Conservation (phyloP, 2,329 filamentous ascomycete genomes). For the Delphinella strobiligena region DNA sequence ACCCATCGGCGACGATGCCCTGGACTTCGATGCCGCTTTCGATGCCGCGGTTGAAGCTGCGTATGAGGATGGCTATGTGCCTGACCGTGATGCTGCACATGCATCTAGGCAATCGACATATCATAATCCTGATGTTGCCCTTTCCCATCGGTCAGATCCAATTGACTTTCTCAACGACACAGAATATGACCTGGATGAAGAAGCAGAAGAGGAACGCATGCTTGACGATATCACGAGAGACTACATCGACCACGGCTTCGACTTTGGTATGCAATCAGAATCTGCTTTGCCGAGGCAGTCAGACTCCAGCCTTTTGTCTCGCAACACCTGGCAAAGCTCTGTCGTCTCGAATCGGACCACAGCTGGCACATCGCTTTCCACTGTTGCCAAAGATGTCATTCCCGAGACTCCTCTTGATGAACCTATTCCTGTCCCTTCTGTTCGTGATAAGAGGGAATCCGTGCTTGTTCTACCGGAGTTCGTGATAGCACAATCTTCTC, state of each 20-base stretch:
- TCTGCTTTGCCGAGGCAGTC: conserved; percentile 64
- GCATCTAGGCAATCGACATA: no score
- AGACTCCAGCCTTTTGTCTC: conserved; percentile 68
- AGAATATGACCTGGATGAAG: conserved; percentile 20
- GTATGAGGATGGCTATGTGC: conserved; percentile 84
- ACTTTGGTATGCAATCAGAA: conserved; percentile 57
- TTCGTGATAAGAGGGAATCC: no score
- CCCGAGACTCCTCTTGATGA: not conserved
- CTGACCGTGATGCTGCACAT: conserved; percentile 41
- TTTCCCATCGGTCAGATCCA: not conserved
- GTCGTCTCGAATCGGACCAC: conserved; percentile 57
- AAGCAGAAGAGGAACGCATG: conserved; percentile 38
- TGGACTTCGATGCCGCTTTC: conserved; percentile 81
- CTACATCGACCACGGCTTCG: conserved; percentile 64
- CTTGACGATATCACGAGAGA: conserved; percentile 81
- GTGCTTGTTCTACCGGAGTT: not conserved
- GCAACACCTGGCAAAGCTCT: conserved; percentile 70
- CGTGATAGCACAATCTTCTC: not conserved
- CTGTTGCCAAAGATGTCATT: conserved; percentile 30
- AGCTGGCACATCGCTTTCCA: conserved; percentile 55
- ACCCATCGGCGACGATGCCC: conserved; percentile 62
- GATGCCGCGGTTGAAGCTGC: conserved; percentile 94
- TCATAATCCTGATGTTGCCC: no score
- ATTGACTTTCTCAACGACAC: conserved; percentile 25
- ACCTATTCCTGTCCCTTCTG: not conserved